Percentiles rank a stretch among this genome's conserved stretches.
phyloP scores from a whole-genome alignment of 768 basidiomycete genomes.

The Phlebiopsis flavidoalba region DNA sequence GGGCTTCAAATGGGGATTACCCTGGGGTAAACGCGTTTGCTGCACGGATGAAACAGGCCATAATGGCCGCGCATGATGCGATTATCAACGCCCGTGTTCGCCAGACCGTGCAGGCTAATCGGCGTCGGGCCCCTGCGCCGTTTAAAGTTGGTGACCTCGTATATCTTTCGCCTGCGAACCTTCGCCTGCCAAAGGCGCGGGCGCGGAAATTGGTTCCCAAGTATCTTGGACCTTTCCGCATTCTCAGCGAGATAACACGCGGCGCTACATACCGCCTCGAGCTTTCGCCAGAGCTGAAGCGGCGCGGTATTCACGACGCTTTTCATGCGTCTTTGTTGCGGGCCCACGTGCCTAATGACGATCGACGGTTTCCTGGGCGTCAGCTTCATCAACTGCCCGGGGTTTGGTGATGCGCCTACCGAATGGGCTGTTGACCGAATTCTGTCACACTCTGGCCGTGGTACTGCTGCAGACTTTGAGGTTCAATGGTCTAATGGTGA shows the following conservation, averaged over 20 bases:
- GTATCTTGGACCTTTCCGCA: constrained; percentile 34
- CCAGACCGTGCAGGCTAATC: constrained; percentile 29
- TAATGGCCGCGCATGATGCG: constrained; percentile 25
- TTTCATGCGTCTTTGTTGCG: constrained; percentile 32
- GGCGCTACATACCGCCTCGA: constrained; percentile 26
- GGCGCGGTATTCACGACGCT: constrained; percentile 25
- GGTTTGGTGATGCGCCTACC: too few relatives aligned
- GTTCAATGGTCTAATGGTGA: too few relatives aligned
- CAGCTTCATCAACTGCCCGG: too few relatives aligned
- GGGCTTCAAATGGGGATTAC: background rate
- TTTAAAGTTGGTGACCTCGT: constrained; percentile 24
- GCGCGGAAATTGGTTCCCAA: constrained; percentile 32
- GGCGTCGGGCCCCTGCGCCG: constrained; percentile 6
- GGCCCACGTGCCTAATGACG: constrained; percentile 23
- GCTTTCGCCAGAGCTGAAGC: constrained; percentile 22
- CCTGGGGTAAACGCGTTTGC: constrained; percentile 25
- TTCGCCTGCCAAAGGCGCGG: constrained; percentile 28
- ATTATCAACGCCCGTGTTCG: constrained; percentile 29
- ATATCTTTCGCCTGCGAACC: constrained; percentile 33
- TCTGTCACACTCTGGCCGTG: too few relatives aligned
- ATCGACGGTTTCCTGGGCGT: too few relatives aligned
- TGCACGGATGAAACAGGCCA: constrained; percentile 15
- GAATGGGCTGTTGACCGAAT: too few relatives aligned
- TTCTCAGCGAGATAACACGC: constrained; percentile 14
- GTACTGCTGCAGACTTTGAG: too few relatives aligned